Evolutionary conservation across 2,329 filamentous ascomycete species (phyloP).

Genomic region (Neofusicoccum laricinum): DNA sequence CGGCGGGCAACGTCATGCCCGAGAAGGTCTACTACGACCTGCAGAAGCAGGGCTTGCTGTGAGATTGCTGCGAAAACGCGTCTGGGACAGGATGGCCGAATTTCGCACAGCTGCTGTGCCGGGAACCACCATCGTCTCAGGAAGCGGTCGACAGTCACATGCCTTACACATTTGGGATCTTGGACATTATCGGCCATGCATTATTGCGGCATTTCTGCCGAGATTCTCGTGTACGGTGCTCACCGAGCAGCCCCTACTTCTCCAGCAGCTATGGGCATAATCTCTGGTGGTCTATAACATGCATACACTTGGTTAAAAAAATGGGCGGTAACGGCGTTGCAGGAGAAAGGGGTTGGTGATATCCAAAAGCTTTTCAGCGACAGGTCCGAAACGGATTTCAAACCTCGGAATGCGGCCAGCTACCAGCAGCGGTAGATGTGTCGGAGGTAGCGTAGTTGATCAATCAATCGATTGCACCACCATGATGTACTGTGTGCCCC

Average conservation of each 20-base stretch:
- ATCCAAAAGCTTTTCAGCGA: constrained; percentile 1
- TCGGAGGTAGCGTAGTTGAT: not conserved
- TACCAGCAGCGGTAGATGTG: not conserved
- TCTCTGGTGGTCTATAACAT: not conserved
- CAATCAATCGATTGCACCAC: constrained; percentile 12
- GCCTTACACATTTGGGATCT: not conserved
- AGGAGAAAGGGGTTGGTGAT: constrained; percentile 9
- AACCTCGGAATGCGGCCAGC: not conserved
- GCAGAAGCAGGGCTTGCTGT: constrained; percentile 85
- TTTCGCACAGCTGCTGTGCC: not conserved
- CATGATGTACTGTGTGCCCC: not conserved
- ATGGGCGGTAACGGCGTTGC: constrained; percentile 3
- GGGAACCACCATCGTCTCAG: not conserved
- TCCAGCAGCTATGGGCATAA: not conserved
- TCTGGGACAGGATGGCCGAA: not conserved
- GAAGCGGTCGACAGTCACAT: not conserved
- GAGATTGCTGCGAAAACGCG: constrained; percentile 23
- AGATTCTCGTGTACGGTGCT: not conserved
- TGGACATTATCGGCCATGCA: constrained; percentile 9
- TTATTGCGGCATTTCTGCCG: constrained; percentile 1
- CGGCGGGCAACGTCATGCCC: constrained; percentile 96
- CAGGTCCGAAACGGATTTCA: not conserved
- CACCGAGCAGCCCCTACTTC: not conserved
- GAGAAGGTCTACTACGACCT: constrained; percentile 97
- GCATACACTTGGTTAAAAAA: not conserved